Percentiles rank a stretch among this genome's conserved stretches.
Conservation (phyloP, 2,329 filamentous ascomycete genomes). For the Coniochaeta sp. region DNA sequence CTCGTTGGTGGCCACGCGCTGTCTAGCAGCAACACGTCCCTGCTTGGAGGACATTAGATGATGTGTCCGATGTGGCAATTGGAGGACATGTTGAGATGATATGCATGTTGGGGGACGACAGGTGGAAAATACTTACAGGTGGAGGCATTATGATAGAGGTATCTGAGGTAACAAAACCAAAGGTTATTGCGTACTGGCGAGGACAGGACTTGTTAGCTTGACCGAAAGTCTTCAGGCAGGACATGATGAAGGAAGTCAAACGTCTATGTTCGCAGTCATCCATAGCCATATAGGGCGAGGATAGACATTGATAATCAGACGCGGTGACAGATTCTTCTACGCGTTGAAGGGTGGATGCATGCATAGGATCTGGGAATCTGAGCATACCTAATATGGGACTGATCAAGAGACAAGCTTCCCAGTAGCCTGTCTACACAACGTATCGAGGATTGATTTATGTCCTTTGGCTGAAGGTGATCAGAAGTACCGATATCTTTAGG, state of each 20-base stretch:
- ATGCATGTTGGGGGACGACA: not conserved
- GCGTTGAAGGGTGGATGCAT: not conserved
- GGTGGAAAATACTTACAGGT: not conserved
- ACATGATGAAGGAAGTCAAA: not conserved
- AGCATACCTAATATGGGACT: not conserved
- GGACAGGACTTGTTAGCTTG: not conserved
- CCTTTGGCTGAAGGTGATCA: not conserved
- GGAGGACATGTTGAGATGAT: not conserved
- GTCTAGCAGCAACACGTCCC: slow-evolving; percentile 62
- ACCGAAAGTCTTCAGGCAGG: not conserved
- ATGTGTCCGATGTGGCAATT: slow-evolving; percentile 1
- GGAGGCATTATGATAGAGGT: slow-evolving; percentile 3
- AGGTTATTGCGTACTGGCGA: not conserved
- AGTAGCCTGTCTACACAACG: not conserved
- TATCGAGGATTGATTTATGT: not conserved
- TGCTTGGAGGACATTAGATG: slow-evolving; percentile 22
- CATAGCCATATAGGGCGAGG: not conserved
- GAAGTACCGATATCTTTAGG: slow-evolving; percentile 1
- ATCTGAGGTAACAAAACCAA: slow-evolving; percentile 1
- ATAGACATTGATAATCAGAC: not conserved
- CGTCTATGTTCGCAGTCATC: not conserved
- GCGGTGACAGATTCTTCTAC: not conserved
- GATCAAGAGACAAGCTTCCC: slow-evolving; percentile 3
- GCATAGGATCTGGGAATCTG: not conserved
- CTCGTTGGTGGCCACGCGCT: slow-evolving; percentile 77